Percentiles rank a stretch among this genome's conserved stretches.
phyloP scores from a whole-genome alignment of 2,329 filamentous ascomycete genomes.

The Aspergillus melleus region DNA sequence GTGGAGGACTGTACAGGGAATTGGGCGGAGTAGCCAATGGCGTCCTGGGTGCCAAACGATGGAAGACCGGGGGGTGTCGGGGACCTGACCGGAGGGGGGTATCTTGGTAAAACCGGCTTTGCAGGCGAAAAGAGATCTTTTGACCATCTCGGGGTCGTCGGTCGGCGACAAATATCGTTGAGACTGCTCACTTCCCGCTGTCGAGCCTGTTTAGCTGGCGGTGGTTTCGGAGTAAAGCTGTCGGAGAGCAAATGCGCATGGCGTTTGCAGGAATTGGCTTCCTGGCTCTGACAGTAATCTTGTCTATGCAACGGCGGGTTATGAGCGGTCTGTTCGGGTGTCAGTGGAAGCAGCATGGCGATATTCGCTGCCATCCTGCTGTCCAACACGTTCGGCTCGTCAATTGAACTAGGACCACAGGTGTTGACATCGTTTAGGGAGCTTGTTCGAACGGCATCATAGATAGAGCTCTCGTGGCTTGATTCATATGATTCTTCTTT shows the following conservation, averaged over 20 bases:
- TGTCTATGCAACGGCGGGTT: not conserved
- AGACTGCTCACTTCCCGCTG: conserved; percentile 29
- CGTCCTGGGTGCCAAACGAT: conserved; percentile 44
- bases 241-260: conserved; percentile 19
- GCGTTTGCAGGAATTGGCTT: conserved; percentile 19
- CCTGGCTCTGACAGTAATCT: conserved; percentile 1
- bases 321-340: conserved; percentile 5
- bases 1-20: conserved; percentile 20
- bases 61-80: conserved; percentile 48
- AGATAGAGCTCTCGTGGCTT: conserved; percentile 40
- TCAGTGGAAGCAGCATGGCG: conserved; percentile 29
- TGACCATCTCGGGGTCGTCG: conserved; percentile 25
- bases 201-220: not conserved
- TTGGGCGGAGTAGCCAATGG: conserved; percentile 32
- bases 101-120: conserved; percentile 32
- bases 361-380: conserved; percentile 27
- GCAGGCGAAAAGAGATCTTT: conserved; percentile 27
- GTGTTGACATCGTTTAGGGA: conserved; percentile 26
- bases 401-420: conserved; percentile 7
- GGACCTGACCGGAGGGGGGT: conserved; percentile 38
- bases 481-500: conserved; percentile 24
- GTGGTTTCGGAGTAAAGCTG: not conserved
- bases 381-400: conserved; percentile 18
- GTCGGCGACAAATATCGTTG: conserved; percentile 22
- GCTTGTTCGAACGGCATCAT: conserved; percentile 35